Base-by-base conservation (phyloP, 768 basidiomycete species). In the Tylopilus rubrobrunneus region DNA sequence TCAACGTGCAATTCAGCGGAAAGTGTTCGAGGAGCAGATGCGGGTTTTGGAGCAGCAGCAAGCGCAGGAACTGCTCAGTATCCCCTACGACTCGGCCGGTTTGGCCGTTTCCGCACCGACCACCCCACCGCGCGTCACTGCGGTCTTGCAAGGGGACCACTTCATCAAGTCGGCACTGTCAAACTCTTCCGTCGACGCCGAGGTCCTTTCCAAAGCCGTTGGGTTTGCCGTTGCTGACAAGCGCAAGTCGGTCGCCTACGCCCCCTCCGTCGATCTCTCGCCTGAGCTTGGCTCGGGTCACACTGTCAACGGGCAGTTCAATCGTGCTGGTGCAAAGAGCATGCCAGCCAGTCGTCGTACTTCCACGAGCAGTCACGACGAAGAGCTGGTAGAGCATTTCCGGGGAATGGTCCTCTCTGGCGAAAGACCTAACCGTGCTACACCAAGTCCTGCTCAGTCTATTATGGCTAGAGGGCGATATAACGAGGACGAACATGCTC, bases 11-110 rank as follows among this genome's bases (percentile, higher is more conserved):
- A 69, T 90, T 41, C 94, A 96, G 69, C 86, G 93, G 67, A 88
- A 85, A 72, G 73, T 91, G 64, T 98, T 98, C 71, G 95, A 98
- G 73, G 92, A 96, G 63, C 93, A 97, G 74, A 97, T 97, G 95
- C 87, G 88, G 51, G 85, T 80, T 50, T 81, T 98, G 59, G 94
- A 98, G 74, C 86, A 88, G 59, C 86, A 92, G 70, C 95, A 98
- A 73, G 85, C 84, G 12, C 86, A 89, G 59, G 90, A 93, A 67
- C 79, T 93, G 37, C 83, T 94, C 64, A 81, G 71, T 60, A 79
- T 92, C 62, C 87, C 88, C 34, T 82, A 80, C 66, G 86, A 88
- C 56, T 58, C 79, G n/a, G 73, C 74, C 56, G 76, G 76, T 63
- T 70, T 93, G 45, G 92, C 93, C 15, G 87, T 89, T 51, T 93